A percentile compares a stretch with the other conserved stretches of the same genome.
These are phyloP conservation scores for Penicillium fuscoglaucum DNA, from an alignment of 2,329 filamentous ascomycete species.

Conservation along the genomic window DNA sequence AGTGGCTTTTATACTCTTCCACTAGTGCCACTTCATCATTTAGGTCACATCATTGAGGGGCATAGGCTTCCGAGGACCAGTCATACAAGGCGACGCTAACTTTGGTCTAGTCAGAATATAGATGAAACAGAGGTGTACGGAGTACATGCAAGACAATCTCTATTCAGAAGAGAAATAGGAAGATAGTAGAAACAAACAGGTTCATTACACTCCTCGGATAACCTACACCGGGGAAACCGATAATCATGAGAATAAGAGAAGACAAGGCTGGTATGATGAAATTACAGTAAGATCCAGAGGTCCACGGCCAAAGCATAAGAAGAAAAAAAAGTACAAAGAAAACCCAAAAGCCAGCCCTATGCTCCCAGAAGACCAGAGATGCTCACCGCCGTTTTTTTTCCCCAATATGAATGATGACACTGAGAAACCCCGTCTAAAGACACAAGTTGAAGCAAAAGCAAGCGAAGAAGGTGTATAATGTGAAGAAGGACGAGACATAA, in stretches of 20 bases:
- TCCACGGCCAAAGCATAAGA: conserved; percentile 2
- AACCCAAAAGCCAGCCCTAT: conserved; percentile 13
- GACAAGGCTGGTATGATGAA: conserved; percentile 19
- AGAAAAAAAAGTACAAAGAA: conserved; percentile 11
- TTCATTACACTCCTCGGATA: neutral
- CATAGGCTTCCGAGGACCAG: neutral
- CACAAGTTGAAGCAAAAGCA: conserved; percentile 17
- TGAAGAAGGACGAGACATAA: conserved; percentile 19
- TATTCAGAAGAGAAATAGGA: neutral
- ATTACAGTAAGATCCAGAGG: conserved; percentile 16
- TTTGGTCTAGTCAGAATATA: neutral
- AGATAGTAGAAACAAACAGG: neutral
- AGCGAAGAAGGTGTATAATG: conserved; percentile 15
- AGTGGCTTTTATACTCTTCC: conserved; percentile 1
- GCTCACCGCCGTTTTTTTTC: conserved; percentile 10
- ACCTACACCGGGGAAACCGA: neutral
- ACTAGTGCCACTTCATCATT: neutral
- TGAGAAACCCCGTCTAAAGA: conserved; percentile 17
- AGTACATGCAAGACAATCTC: neutral
- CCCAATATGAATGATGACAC: conserved; percentile 11
- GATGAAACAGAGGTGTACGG: neutral
- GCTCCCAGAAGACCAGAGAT: conserved; percentile 21
- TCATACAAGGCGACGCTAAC: neutral
- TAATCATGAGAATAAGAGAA: conserved; percentile 4
- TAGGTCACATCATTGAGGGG: conserved; percentile 2